Conservation (phyloP, 129 eudicot species). For the Artemisia tridentata region DNA sequence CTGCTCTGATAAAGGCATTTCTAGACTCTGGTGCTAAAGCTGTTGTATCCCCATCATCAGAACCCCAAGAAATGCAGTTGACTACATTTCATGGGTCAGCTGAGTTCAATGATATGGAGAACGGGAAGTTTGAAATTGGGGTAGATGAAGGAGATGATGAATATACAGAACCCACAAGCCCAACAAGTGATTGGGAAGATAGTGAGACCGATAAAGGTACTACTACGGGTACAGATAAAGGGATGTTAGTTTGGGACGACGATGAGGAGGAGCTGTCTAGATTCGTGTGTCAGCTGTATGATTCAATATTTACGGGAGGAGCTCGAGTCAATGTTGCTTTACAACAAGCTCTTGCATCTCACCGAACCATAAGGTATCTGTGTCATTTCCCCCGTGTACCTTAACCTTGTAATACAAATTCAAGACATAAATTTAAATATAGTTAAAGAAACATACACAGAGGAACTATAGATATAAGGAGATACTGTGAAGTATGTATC, state of each 20-base stretch:
- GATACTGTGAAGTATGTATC: not conserved
- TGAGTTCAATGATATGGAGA: conserved; percentile 62
- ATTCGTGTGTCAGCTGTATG: conserved; percentile 69
- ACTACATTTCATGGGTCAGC: conserved; percentile 68
- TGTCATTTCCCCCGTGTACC: conserved; percentile 76
- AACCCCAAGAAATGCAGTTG: conserved; percentile 78
- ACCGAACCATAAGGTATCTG: conserved; percentile 61
- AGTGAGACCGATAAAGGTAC: conserved; percentile 74
- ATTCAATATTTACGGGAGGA: conserved; percentile 63
- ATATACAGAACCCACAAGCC: conserved; percentile 50
- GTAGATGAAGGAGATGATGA: conserved; percentile 68
- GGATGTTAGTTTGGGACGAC: conserved; percentile 66
- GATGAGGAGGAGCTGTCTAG: conserved; percentile 84
- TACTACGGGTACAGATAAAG: conserved; percentile 45
- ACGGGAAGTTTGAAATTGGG: conserved; percentile 90
- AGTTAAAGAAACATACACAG: conserved; percentile 13
- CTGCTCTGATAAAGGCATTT: conserved; percentile 73
- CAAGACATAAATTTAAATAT: conserved; percentile 10
- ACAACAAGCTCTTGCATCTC: conserved; percentile 66
- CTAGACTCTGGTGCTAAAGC: conserved; percentile 97
- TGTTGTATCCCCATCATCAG: conserved; percentile 74
- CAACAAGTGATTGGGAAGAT: conserved; percentile 94
- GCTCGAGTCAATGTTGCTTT: conserved; percentile 69
- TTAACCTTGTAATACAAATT: conserved; percentile 27
- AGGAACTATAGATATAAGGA: conserved; percentile 18